These are phyloP conservation scores for Endocladia muricata DNA, from an alignment of 31 red algal genomes.

Conservation along the genomic window DNA sequence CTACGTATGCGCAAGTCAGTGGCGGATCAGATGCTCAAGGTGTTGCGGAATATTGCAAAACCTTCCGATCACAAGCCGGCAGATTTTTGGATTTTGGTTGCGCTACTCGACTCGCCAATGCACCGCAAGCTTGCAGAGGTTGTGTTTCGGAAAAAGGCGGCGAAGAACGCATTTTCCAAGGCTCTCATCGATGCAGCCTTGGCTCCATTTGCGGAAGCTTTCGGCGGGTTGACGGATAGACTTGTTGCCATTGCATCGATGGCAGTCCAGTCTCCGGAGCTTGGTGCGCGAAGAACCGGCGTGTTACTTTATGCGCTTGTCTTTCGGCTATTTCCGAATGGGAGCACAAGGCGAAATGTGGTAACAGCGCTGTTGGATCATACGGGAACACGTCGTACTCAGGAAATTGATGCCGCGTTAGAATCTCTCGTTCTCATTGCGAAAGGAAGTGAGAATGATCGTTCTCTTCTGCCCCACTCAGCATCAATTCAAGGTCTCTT, in stretches of 20 bases:
- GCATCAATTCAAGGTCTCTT: conserved; percentile 56
- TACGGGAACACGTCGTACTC: conserved; percentile 25
- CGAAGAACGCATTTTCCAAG: conserved; percentile 7
- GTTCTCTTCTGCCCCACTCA: conserved; percentile 52
- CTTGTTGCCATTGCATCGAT: conserved; percentile 30
- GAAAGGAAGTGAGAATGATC: conserved; percentile 21
- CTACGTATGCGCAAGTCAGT: conserved; percentile 56
- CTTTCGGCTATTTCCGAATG: conserved; percentile 45
- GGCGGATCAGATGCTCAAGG: conserved; percentile 43
- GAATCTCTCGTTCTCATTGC: conserved; percentile 48
- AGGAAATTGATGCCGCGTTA: conserved; percentile 55
- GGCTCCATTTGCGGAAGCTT: conserved; percentile 59
- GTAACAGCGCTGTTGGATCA: conserved; percentile 45
- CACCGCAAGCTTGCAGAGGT: conserved; percentile 59
- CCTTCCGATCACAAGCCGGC: conserved; percentile 56
- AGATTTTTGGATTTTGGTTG: conserved; percentile 61
- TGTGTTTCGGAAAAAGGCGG: conserved; percentile 59
- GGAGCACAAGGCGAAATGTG: conserved; percentile 42
- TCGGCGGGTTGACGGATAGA: conserved; percentile 14
- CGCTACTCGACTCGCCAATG: conserved; percentile 51
- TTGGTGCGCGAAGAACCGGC: conserved; percentile 34
- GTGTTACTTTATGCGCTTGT: conserved; percentile 37
- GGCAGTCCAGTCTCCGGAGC: conserved; percentile 28
- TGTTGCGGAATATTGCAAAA: conserved; percentile 20
- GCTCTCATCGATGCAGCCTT: conserved; percentile 54